phyloP scores from a whole-genome alignment of 371 early-diverging fungal species.

The Choanephora cucurbitarum region DNA sequence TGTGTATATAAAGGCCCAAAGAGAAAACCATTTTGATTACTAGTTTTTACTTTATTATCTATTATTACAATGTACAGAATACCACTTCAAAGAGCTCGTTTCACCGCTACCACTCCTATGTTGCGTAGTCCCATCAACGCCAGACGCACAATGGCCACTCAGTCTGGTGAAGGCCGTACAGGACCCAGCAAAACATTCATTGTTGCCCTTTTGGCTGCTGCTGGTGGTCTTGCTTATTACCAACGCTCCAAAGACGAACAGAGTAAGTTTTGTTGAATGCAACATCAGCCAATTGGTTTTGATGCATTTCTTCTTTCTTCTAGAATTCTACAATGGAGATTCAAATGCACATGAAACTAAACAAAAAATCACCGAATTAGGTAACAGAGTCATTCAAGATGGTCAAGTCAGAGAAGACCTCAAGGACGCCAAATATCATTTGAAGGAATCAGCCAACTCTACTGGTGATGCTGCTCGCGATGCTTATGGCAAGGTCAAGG shows the following conservation, averaged over 20 bases:
- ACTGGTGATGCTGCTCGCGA: constrained; percentile 24
- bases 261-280: constrained; percentile 9
- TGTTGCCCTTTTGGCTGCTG: constrained; percentile 14
- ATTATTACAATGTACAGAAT: background rate
- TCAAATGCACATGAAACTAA: constrained; percentile 16
- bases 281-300: too few relatives aligned
- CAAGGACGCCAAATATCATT: constrained; percentile 2
- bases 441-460: constrained; percentile 16
- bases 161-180: background rate
- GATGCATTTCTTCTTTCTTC: too few relatives aligned
- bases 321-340: constrained; percentile 13
- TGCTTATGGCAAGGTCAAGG: constrained; percentile 11
- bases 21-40: too few relatives aligned
- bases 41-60: background rate
- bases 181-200: constrained; percentile 8
- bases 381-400: background rate
- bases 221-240: constrained; percentile 27
- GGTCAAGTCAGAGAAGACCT: constrained; percentile 1
- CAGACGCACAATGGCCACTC: constrained; percentile 5
- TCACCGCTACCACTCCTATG: background rate
- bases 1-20: too few relatives aligned
- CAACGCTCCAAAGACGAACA: constrained; percentile 10
- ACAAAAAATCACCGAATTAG: constrained; percentile 2
- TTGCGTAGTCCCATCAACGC: too few relatives aligned
- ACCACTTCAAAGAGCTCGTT: background rate